Evolutionary conservation across 225 moss, liverwort and hornwort species (phyloP).

Genomic region (Marchantia paleacea): DNA sequence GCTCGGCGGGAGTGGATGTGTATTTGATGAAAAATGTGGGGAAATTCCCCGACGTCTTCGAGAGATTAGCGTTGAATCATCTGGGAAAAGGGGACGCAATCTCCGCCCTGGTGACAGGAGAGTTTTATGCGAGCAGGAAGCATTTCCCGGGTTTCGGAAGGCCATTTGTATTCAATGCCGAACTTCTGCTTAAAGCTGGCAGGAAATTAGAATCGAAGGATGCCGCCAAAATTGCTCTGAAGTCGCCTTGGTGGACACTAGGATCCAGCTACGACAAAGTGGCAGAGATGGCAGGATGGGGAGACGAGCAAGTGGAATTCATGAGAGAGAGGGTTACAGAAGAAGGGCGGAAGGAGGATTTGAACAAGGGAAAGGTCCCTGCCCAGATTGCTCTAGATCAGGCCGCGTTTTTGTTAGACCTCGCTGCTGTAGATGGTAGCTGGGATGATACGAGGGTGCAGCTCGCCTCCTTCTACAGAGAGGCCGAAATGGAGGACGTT

Average conservation of each 20-base stretch:
- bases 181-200: conserved; percentile 79
- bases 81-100: conserved; percentile 66
- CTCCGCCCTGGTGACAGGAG: conserved; percentile 88
- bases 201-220: conserved; percentile 82
- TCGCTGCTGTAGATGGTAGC: conserved; percentile 74
- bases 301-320: conserved; percentile 91
- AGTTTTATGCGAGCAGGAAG: conserved; percentile 77
- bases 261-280: conserved; percentile 70
- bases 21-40: conserved; percentile 94
- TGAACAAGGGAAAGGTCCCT: conserved; percentile 87
- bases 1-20: conserved; percentile 56
- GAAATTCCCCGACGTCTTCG: conserved; percentile 88
- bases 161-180: conserved; percentile 90
- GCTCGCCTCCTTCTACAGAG: conserved; percentile 69
- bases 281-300: conserved; percentile 92
- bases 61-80: conserved; percentile 74
- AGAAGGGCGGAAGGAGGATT: conserved; percentile 79
- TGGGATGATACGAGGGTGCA: conserved; percentile 85
- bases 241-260: conserved; percentile 94
- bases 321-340: conserved; percentile 90
- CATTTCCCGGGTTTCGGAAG: conserved; percentile 95
- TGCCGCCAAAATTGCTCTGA: conserved; percentile 80
- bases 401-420: conserved; percentile 88
- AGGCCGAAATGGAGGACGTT: conserved; percentile 68
- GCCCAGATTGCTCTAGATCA: conserved; percentile 90